Percentiles rank a stretch among this genome's conserved stretches.
phyloP scores from a whole-genome alignment of 2,329 filamentous ascomycete species.

The Macrophomina phaseolina region DNA sequence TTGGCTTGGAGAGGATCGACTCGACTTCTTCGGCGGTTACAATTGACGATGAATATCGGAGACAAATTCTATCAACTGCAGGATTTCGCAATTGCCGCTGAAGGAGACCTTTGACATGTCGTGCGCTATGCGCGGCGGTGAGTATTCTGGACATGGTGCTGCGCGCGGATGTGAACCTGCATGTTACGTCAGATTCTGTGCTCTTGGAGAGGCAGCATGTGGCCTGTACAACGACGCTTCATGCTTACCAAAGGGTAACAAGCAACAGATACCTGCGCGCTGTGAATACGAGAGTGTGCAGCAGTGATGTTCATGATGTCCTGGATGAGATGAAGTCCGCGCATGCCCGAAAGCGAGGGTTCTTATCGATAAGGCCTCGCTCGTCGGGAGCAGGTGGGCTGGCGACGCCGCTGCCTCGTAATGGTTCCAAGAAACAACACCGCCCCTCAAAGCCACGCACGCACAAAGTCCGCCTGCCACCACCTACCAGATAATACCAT shows the following conservation, averaged over 20 bases:
- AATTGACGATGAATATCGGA: constrained; percentile 1
- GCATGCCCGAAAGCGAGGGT: background rate
- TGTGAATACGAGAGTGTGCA: background rate
- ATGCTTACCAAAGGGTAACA: background rate
- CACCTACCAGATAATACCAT: background rate
- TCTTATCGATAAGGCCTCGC: constrained; percentile 18
- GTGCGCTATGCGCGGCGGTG: background rate
- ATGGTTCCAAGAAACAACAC: constrained; percentile 23
- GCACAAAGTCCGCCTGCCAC: background rate
- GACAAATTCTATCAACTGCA: background rate
- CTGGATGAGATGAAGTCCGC: constrained; percentile 7
- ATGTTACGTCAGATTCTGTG: background rate
- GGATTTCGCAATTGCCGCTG: too few species aligned
- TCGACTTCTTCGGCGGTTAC: constrained; percentile 38
- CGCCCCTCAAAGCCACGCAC: constrained; percentile 3
- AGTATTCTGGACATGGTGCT: constrained; percentile 5
- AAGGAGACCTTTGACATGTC: background rate
- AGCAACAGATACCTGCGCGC: background rate
- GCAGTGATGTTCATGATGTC: background rate
- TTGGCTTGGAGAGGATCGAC: constrained; percentile 67
- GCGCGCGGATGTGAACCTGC: background rate
- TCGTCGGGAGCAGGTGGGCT: constrained; percentile 15
- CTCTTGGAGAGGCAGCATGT: background rate
- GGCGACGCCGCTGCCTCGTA: constrained; percentile 26
- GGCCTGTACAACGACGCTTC: background rate